Evolutionary conservation across 352 stramenopile genomes (phyloP), one percentile per base, ranked within the genome.

Genomic region (Blastocystis sp.): DNA sequence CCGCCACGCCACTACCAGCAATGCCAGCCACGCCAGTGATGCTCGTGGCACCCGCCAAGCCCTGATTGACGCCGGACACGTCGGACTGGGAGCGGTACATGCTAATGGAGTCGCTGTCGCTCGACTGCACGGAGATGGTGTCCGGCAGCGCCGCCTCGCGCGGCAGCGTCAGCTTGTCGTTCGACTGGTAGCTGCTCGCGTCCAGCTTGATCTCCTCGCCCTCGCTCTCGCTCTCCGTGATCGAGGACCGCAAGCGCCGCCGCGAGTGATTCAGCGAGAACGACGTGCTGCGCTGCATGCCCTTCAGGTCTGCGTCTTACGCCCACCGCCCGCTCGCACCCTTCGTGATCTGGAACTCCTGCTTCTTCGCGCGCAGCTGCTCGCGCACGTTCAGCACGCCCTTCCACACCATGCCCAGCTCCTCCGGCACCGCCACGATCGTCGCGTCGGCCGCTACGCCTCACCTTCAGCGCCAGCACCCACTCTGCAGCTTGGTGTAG

Each of bases 321-420:
- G 5, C 14, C 48, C 48, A 7, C 48, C 5, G 48, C 48, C 5
- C 48, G 5, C 48, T 7, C 48, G 5, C 48, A 56, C 48, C 74
- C 61, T 84, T 84, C n/a, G 74, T 67, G n/a, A 84, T 66, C 74
- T 84, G 45, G 78, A 88, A 88, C 5, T 76, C 78, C 45, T 88
- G 78, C 41, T 88, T 76, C 59, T 78, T 76, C 7, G 78, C 28
- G 40, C 78, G 64, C 11, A 88, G n/a, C 23, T 79, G 62, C 45
- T 88, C 78, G 52, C 78, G 64, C 10, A 88, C 56, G 23, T 28
- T 40, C 40, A 77, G 62, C 38, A 88, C 67, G 4, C 78, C 64
- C 38, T 60, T 76, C 64, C 67, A 88, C 4, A 88, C 52, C 21
- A 61, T 62, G 2, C 45, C 19, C 1, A 88, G 11, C 45, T 79